These are phyloP conservation scores for Neltuma alba DNA, from an alignment of 306 rosid species.

Conservation along the genomic window DNA sequence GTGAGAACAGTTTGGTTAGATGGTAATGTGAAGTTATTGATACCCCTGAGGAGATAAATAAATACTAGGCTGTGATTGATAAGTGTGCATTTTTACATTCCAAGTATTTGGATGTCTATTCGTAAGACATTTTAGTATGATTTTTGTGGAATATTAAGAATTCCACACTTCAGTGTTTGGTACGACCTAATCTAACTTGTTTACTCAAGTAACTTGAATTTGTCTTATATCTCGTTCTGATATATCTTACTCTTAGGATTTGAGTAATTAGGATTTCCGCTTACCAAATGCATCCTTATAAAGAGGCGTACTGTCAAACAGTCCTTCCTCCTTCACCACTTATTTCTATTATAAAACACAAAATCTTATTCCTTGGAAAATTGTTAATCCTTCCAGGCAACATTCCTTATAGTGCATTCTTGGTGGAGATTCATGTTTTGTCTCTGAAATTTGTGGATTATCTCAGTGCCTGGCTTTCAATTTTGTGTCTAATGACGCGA, in stretches of 20 bases:
- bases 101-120: not conserved
- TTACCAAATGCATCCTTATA: not conserved
- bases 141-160: not conserved
- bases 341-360: not conserved
- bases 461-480: not conserved
- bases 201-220: not conserved
- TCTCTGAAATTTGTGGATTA: not conserved
- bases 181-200: not conserved
- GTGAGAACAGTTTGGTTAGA: not conserved
- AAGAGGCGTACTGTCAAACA: not conserved
- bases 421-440: not conserved
- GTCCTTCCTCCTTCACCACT: not conserved
- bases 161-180: not conserved
- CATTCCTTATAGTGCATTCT: not conserved
- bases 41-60: not conserved
- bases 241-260: not conserved
- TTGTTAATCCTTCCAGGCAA: conserved; percentile 9
- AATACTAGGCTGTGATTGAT: not conserved
- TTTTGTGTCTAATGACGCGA: not conserved
- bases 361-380: not conserved
- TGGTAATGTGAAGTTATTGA: not conserved
- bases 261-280: not conserved
- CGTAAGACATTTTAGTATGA: not conserved
- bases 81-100: not conserved
- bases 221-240: not conserved